These are phyloP conservation scores for Akanthomyces uredinophilus DNA, from an alignment of 2,329 filamentous ascomycete genomes.

Conservation along the genomic window DNA sequence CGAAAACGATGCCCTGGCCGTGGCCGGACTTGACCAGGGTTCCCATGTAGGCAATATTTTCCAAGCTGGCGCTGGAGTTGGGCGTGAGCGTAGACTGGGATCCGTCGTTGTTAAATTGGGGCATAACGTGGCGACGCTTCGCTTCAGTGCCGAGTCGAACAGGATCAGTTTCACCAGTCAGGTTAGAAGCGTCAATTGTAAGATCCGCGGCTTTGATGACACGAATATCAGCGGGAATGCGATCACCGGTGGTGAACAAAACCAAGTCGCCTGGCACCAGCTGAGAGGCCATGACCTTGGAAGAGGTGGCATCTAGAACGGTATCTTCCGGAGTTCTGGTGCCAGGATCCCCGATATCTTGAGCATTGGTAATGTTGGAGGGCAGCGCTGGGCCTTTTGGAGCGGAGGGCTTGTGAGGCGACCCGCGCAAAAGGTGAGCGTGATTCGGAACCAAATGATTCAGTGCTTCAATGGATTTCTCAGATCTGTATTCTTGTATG, in stretches of 20 bases:
- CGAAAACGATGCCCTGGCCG: slow-evolving; percentile 94
- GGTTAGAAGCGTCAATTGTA: slow-evolving; percentile 91
- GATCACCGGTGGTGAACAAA: slow-evolving; percentile 89
- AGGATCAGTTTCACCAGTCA: slow-evolving; percentile 95
- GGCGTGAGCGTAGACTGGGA: slow-evolving; percentile 1
- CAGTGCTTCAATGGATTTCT: slow-evolving; percentile 93
- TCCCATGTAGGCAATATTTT: slow-evolving; percentile 97
- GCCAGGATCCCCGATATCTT: slow-evolving; percentile 40
- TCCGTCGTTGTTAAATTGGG: not conserved
- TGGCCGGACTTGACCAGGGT: slow-evolving; percentile 92
- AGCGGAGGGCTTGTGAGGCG: slow-evolving; percentile 31
- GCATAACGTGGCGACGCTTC: slow-evolving; percentile 27
- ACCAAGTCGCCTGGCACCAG: slow-evolving; percentile 91
- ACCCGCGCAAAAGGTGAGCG: slow-evolving; percentile 81
- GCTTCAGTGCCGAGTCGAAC: slow-evolving; percentile 71
- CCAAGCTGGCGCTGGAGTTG: slow-evolving; percentile 45
- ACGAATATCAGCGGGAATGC: slow-evolving; percentile 91
- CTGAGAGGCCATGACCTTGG: slow-evolving; percentile 79
- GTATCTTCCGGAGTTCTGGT: slow-evolving; percentile 57
- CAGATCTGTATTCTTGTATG: slow-evolving; percentile 93
- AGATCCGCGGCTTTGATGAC: slow-evolving; percentile 87
- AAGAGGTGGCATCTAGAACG: slow-evolving; percentile 65
- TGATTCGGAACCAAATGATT: slow-evolving; percentile 92
- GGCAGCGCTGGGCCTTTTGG: slow-evolving; percentile 45
- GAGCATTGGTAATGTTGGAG: slow-evolving; percentile 35